Conservation (phyloP, 768 basidiomycete genomes). For the Obba rivulosa region DNA sequence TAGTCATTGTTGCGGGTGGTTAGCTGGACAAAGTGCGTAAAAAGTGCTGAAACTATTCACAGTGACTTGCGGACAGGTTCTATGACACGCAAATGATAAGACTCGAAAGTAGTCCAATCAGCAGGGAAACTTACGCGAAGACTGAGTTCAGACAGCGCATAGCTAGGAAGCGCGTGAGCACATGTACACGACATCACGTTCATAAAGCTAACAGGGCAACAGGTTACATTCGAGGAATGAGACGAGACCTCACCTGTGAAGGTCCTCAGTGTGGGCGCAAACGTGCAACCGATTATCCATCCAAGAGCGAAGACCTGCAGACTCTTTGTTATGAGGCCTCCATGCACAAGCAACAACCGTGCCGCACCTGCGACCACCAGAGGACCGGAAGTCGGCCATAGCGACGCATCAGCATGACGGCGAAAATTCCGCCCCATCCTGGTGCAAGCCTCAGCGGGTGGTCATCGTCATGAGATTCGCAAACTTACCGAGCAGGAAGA, state of each 20-base stretch:
- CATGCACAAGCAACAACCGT: neutral
- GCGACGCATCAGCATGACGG: conserved; percentile 60
- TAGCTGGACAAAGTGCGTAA: too few relatives aligned
- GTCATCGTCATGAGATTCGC: neutral
- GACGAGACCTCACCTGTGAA: conserved; percentile 54
- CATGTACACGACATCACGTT: neutral
- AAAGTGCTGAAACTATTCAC: conserved; percentile 22
- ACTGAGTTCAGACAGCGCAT: conserved; percentile 58
- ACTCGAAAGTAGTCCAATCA: too few relatives aligned
- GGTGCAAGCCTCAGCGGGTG: neutral
- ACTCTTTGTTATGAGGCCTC: neutral
- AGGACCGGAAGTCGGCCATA: conserved; percentile 61
- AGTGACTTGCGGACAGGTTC: conserved; percentile 59
- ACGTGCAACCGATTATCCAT: conserved; percentile 55
- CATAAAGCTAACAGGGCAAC: too few relatives aligned
- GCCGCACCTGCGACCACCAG: conserved; percentile 63
- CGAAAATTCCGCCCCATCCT: conserved; percentile 59
- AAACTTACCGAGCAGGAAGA: conserved; percentile 48
- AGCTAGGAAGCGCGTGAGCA: conserved; percentile 22
- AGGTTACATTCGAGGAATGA: too few relatives aligned
- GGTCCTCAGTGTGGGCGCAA: conserved; percentile 49
- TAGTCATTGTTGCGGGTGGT: too few relatives aligned
- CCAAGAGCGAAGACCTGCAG: conserved; percentile 47
- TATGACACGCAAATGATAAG: too few relatives aligned
- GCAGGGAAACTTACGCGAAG: conserved; percentile 42